These are phyloP conservation scores for Kazachstania sp. DNA, from an alignment of 1,139 yeast genomes.

Conservation along the genomic window DNA sequence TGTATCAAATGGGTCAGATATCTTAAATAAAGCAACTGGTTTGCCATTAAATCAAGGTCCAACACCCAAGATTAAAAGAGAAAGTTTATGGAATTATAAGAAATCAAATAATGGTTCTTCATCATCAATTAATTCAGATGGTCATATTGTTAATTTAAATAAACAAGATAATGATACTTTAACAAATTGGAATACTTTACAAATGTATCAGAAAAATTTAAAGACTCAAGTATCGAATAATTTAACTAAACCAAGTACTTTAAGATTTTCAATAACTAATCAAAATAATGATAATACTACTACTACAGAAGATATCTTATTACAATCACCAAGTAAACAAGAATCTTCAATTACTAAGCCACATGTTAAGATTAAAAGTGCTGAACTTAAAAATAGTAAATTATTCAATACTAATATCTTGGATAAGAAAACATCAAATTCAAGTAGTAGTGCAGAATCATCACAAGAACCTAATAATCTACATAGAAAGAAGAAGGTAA, in stretches of 20 bases:
- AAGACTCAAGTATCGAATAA: constrained; percentile 19
- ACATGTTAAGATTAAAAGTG: constrained; percentile 17
- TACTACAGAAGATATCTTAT: neutral
- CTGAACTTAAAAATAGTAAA: constrained; percentile 17
- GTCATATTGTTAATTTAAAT: neutral
- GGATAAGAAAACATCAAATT: neutral
- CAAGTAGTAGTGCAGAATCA: neutral
- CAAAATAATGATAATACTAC: neutral
- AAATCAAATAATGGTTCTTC: constrained; percentile 4
- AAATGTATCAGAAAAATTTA: constrained; percentile 11
- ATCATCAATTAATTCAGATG: neutral
- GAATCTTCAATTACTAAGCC: neutral
- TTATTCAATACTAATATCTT: constrained; percentile 24
- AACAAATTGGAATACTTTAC: neutral
- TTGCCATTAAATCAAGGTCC: constrained; percentile 25
- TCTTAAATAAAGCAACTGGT: constrained; percentile 28
- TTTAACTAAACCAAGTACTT: constrained; percentile 15
- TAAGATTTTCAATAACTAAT: constrained; percentile 15
- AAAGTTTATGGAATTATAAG: constrained; percentile 25
- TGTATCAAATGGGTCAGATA: constrained; percentile 9
- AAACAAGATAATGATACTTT: neutral
- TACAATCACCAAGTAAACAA: too few relatives aligned
- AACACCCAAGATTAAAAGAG: constrained; percentile 26
- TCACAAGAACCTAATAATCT: neutral
- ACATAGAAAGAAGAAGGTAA: neutral